These are phyloP conservation scores for Pseudogymnoascus sp. DNA, from an alignment of 2,329 filamentous ascomycete genomes.

Conservation along the genomic window DNA sequence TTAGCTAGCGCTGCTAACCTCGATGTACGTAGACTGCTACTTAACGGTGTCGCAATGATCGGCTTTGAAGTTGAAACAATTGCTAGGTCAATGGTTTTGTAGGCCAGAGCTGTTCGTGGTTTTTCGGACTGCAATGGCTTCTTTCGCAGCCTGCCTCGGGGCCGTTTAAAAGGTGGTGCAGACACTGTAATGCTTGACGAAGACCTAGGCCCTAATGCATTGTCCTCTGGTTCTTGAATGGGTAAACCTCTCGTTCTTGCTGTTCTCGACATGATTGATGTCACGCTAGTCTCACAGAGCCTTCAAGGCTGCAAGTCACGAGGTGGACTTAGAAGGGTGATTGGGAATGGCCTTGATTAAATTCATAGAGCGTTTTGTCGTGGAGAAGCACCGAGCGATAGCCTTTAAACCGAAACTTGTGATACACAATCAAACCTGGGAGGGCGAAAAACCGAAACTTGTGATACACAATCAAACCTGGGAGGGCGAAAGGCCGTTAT, in stretches of 20 bases:
- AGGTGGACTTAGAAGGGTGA: too few species aligned
- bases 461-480: too few species aligned
- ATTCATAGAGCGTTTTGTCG: too few species aligned
- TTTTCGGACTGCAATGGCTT: neutral
- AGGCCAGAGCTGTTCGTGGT: neutral
- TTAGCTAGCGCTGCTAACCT: neutral
- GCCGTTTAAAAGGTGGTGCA: neutral
- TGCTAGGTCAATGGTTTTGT: neutral
- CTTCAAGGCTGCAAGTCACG: too few species aligned
- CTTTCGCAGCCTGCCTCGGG: neutral
- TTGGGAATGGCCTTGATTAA: too few species aligned
- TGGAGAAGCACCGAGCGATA: too few species aligned
- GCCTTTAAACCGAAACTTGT: too few species aligned
- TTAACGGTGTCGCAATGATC: neutral
- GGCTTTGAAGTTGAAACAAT: slow-evolving; percentile 1
- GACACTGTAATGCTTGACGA: neutral
- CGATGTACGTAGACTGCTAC: neutral
- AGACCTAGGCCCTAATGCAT: neutral
- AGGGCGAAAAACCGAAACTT: too few species aligned
- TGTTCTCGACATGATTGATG: neutral
- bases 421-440: too few species aligned
- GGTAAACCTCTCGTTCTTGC: neutral
- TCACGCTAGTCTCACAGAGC: neutral
- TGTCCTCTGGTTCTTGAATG: neutral
- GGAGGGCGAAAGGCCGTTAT: too few species aligned